phyloP scores from a whole-genome alignment of 257 asterid genomes.

The Verbena officinalis region DNA sequence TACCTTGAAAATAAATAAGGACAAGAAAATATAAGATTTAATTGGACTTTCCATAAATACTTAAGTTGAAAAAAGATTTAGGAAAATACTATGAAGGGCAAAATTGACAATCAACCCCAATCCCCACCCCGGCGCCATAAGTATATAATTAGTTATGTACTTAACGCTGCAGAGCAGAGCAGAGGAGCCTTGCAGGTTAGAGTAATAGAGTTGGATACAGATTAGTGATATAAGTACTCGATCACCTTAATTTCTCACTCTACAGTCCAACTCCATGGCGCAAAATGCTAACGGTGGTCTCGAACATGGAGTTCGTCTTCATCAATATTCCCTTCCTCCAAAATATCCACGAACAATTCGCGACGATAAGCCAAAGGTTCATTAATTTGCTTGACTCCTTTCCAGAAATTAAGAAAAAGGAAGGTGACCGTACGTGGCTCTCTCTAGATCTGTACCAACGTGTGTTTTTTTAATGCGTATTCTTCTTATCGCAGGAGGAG shows the following conservation, averaged over 20 bases:
- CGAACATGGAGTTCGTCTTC: constrained; percentile 24
- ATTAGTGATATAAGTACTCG: too few relatives aligned
- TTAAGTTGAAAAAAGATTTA: too few relatives aligned
- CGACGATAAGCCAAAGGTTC: constrained; percentile 10
- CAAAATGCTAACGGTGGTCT: constrained; percentile 34
- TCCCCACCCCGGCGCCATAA: neutral
- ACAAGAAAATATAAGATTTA: too few relatives aligned
- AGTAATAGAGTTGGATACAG: neutral
- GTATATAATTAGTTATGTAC: constrained; percentile 34
- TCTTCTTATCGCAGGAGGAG: constrained; percentile 11
- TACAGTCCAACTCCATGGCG: constrained; percentile 24
- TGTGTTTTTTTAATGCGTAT: neutral
- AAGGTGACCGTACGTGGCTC: too few relatives aligned
- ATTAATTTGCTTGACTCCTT: too few relatives aligned
- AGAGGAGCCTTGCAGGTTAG: constrained; percentile 48
- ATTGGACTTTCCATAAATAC: too few relatives aligned
- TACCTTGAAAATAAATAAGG: neutral
- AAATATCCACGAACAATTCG: neutral
- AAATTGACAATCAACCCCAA: too few relatives aligned
- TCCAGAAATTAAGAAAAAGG: too few relatives aligned
- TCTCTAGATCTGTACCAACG: neutral
- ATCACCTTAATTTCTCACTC: neutral
- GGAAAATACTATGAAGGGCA: too few relatives aligned
- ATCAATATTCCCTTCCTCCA: neutral
- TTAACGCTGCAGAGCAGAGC: too few relatives aligned